phyloP scores from a whole-genome alignment of 495 filamentous ascomycete species.

The Pyrenula aspistea region DNA sequence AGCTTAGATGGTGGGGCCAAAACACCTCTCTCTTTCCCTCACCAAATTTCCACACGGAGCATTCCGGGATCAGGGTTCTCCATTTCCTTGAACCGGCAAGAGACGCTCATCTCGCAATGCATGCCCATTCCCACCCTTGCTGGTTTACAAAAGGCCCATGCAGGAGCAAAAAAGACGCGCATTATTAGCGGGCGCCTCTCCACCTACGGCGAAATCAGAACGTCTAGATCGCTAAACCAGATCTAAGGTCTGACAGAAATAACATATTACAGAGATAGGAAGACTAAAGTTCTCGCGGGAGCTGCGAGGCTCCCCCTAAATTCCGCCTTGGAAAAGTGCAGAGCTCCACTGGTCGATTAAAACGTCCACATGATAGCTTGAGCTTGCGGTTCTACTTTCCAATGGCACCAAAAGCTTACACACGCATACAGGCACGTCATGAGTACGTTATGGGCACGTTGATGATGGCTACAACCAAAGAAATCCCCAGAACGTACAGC shows the following conservation, averaged over 20 bases:
- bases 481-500: no score
- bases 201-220: neutral
- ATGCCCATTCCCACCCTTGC: neutral
- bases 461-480: no score
- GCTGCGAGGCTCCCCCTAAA: neutral
- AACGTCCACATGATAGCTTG: no score
- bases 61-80: neutral
- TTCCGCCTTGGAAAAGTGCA: neutral
- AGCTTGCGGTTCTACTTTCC: no score
- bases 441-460: no score
- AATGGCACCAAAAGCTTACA: no score
- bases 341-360: neutral
- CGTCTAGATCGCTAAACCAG: no score
- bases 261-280: neutral
- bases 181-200: neutral
- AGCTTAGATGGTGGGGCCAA: neutral
- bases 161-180: neutral
- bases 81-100: neutral
- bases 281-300: neutral
- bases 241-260: neutral
- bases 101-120: neutral
- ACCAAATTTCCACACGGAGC: neutral
- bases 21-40: neutral
- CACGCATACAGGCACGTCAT: no score
- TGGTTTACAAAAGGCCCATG: neutral